phyloP scores from a whole-genome alignment of 2,329 filamentous ascomycete genomes.

The Coleophoma eucalyptorum region DNA sequence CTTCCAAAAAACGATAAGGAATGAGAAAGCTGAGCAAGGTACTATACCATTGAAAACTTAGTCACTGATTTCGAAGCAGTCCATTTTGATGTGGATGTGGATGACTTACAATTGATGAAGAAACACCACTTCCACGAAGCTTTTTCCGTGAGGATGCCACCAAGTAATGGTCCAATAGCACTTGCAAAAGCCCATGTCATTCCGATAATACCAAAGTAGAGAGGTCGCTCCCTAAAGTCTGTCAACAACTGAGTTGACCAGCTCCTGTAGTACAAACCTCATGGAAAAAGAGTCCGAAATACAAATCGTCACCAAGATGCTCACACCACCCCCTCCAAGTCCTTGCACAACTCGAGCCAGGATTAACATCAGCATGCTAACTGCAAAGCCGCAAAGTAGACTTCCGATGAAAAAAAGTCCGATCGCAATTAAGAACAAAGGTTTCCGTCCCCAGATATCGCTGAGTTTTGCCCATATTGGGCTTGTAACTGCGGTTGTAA shows the following conservation, averaged over 20 bases:
- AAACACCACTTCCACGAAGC: constrained; percentile 58
- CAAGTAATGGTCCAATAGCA: constrained; percentile 61
- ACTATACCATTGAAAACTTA: not conserved
- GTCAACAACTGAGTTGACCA: not conserved
- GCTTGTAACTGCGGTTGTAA: constrained; percentile 62
- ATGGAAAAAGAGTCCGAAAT: constrained; percentile 51
- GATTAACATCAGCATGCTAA: constrained; percentile 43
- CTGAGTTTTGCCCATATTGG: constrained; percentile 62
- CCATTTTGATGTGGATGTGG: too few relatives aligned
- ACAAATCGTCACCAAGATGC: constrained; percentile 48
- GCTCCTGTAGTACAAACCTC: constrained; percentile 1
- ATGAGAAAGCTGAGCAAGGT: constrained; percentile 21
- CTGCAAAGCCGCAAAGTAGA: constrained; percentile 42
- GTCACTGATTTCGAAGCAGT: too few relatives aligned
- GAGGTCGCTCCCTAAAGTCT: constrained; percentile 26
- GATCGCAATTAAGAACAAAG: constrained; percentile 43
- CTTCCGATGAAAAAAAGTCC: constrained; percentile 48
- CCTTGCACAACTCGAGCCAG: constrained; percentile 44
- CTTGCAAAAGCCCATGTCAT: constrained; percentile 65
- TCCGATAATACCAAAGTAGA: constrained; percentile 61
- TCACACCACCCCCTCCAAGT: constrained; percentile 45
- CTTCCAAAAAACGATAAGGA: constrained; percentile 56
- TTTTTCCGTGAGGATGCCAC: constrained; percentile 61
- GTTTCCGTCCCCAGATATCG: constrained; percentile 56
- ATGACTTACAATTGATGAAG: constrained; percentile 18